Percentiles rank a stretch among this genome's conserved stretches.
Evolutionary conservation across 106 monocot species (phyloP).

Genomic region (Allium sativum): DNA sequence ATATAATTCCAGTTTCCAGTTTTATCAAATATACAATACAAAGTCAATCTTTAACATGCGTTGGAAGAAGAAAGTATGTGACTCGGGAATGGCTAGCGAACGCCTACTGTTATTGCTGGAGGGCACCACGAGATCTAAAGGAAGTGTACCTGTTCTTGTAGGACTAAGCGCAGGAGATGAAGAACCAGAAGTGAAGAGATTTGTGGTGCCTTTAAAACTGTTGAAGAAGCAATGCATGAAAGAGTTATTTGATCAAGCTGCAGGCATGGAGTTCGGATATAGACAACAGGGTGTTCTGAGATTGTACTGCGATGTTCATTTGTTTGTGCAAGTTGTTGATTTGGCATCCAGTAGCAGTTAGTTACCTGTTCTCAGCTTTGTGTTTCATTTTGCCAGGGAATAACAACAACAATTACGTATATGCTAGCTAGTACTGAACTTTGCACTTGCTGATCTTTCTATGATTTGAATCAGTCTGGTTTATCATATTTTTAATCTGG

Average conservation of each 20-base stretch:
- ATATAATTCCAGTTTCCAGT: too few relatives aligned
- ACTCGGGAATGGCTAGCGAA: not conserved
- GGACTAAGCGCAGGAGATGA: not conserved
- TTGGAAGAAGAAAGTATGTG: constrained; percentile 1
- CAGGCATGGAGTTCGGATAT: constrained; percentile 16
- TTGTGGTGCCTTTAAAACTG: constrained; percentile 14
- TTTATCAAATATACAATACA: too few relatives aligned
- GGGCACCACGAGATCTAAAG: constrained; percentile 4
- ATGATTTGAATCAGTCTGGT: too few relatives aligned
- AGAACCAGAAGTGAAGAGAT: constrained; percentile 1
- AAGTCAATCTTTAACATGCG: too few relatives aligned
- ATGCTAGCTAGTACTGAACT: too few relatives aligned
- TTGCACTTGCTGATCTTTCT: too few relatives aligned
- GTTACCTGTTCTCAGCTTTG: too few relatives aligned
- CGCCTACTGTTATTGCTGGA: not conserved
- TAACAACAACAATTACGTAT: too few relatives aligned
- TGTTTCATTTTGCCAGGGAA: too few relatives aligned
- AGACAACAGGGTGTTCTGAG: constrained; percentile 8
- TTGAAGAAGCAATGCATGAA: constrained; percentile 16
- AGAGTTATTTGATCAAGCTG: constrained; percentile 15
- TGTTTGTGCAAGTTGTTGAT: not conserved
- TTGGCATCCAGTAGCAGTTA: not conserved
- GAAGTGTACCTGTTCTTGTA: constrained; percentile 22
- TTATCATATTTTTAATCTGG: too few relatives aligned
- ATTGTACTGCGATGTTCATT: not conserved